phyloP scores from a whole-genome alignment of 306 rosid genomes.

The Argentina anserina region DNA sequence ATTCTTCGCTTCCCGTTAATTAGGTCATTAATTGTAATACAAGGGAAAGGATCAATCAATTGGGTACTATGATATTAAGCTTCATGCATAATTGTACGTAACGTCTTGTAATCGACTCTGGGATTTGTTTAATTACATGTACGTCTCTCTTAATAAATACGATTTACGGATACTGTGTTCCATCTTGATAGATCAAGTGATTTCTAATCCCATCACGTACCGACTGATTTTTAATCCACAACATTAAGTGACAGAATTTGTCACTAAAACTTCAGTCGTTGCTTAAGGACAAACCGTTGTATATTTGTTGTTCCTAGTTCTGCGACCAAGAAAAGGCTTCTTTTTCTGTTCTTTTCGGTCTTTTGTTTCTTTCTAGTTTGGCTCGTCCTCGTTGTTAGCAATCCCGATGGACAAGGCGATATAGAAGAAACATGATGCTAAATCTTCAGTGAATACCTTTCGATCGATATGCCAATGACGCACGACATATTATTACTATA shows the following conservation, averaged over 20 bases:
- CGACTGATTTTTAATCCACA: too few relatives aligned
- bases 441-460: not conserved
- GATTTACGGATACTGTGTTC: too few relatives aligned
- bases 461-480: not conserved
- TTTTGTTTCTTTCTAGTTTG: not conserved
- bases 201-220: not conserved
- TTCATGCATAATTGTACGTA: not conserved
- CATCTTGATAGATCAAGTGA: not conserved
- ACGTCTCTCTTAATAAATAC: not conserved
- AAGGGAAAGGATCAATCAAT: not conserved
- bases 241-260: not conserved
- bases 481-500: not conserved
- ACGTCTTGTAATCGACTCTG: too few relatives aligned
- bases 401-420: too few relatives aligned
- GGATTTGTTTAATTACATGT: not conserved
- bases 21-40: not conserved
- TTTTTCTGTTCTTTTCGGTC: not conserved
- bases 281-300: not conserved
- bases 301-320: not conserved
- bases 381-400: not conserved
- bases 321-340: not conserved
- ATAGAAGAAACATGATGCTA: not conserved
- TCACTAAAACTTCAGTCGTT: not conserved
- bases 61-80: not conserved
- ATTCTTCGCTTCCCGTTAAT: not conserved